A percentile compares a stretch with the other conserved stretches of the same genome.
These are phyloP conservation scores for Ophiostoma australiae DNA, from an alignment of 2,329 filamentous ascomycete genomes.

Conservation along the genomic window DNA sequence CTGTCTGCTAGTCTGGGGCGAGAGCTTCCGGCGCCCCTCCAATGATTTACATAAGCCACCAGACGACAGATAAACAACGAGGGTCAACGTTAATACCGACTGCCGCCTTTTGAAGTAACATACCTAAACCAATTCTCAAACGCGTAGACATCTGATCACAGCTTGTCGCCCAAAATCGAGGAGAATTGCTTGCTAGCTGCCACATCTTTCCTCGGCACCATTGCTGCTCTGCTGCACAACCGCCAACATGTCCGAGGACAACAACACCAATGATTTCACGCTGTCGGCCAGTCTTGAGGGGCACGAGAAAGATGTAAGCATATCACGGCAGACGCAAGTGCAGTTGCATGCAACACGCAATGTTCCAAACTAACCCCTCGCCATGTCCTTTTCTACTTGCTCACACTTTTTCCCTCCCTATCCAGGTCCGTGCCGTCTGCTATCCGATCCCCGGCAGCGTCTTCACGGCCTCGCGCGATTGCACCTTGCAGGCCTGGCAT, in stretches of 20 bases:
- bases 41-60: constrained; percentile 5
- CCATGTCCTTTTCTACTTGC: neutral
- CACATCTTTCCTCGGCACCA: neutral
- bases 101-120: neutral
- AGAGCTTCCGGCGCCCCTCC: constrained; percentile 14
- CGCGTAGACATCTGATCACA: neutral
- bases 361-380: too few relatives aligned
- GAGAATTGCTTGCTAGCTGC: neutral
- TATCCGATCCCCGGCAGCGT: constrained; percentile 67
- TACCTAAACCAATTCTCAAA: neutral
- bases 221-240: neutral
- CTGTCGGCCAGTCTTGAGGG: constrained; percentile 10
- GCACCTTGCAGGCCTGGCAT: constrained; percentile 82
- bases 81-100: neutral
- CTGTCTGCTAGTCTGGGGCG: constrained; percentile 13
- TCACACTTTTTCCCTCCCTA: neutral
- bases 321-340: neutral
- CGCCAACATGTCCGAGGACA: constrained; percentile 5
- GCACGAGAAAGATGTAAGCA: constrained; percentile 15
- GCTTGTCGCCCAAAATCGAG: neutral
- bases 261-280: constrained; percentile 2
- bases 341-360: neutral
- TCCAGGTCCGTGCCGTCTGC: constrained; percentile 78
- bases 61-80: neutral
- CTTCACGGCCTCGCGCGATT: constrained; percentile 85